These are phyloP conservation scores for Kodamaea restingae DNA, from an alignment of 805 yeast genomes.

Conservation along the genomic window DNA sequence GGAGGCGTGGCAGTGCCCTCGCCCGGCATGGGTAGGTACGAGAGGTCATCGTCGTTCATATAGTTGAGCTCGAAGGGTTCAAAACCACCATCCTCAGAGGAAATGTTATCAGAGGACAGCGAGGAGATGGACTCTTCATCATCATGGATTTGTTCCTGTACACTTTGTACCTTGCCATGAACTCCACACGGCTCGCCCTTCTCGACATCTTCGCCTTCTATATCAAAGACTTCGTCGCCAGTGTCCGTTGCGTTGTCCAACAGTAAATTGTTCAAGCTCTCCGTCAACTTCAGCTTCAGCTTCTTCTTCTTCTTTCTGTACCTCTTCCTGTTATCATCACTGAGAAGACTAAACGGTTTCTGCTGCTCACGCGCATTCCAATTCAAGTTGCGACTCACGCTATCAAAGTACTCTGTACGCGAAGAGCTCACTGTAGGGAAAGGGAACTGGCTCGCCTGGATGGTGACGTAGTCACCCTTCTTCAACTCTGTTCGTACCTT, in stretches of 20 bases:
- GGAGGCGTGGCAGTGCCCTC: conserved; percentile 32
- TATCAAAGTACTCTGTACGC: conserved; percentile 73
- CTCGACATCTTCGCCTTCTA: conserved; percentile 17
- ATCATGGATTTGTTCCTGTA: conserved; percentile 13
- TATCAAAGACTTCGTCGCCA: conserved; percentile 30
- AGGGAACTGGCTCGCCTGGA: conserved; percentile 84
- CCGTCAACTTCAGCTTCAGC: conserved; percentile 1
- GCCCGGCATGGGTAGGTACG: conserved; percentile 28
- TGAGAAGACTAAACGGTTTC: conserved; percentile 64
- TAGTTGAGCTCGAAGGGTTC: conserved; percentile 5
- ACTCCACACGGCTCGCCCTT: conserved; percentile 22
- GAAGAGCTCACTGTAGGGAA: conserved; percentile 87
- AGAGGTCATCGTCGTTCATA: conserved; percentile 20
- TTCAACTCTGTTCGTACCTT: conserved; percentile 75
- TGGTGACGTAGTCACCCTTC: conserved; percentile 80
- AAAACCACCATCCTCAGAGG: conserved; percentile 12
- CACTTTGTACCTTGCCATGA: background rate
- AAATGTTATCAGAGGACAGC: conserved; percentile 10
- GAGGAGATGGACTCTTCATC: conserved; percentile 19
- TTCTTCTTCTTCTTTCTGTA: conserved; percentile 12
- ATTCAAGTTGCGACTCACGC: conserved; percentile 79
- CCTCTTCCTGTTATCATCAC: conserved; percentile 48
- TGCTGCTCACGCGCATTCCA: conserved; percentile 94
- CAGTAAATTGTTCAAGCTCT: conserved; percentile 2
- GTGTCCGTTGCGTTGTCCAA: conserved; percentile 7